These are phyloP conservation scores for Lactarius quietus DNA, from an alignment of 768 basidiomycete genomes.

Conservation along the genomic window DNA sequence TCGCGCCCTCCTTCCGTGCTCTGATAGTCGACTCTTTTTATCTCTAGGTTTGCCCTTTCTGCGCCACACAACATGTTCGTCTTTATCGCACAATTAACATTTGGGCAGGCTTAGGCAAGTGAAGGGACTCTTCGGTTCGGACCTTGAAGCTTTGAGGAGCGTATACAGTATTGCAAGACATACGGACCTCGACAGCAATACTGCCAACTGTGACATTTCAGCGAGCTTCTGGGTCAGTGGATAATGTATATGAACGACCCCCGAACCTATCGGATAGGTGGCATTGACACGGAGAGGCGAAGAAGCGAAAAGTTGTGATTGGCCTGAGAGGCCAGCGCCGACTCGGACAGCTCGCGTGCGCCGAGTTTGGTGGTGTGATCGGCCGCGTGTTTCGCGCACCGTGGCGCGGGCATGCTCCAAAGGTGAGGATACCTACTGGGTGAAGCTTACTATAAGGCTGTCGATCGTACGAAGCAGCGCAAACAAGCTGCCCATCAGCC, in stretches of 20 bases:
- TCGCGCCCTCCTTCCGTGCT: too few relatives aligned
- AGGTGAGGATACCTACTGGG: background rate
- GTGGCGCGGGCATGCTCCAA: background rate
- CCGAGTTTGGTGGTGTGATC: background rate
- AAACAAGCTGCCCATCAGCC: background rate
- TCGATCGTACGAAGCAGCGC: background rate
- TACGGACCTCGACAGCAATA: too few relatives aligned
- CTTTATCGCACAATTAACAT: too few relatives aligned
- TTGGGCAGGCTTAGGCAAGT: too few relatives aligned
- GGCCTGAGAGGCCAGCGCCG: background rate
- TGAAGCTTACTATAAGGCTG: background rate
- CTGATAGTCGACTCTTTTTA: too few relatives aligned
- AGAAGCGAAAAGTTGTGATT: background rate
- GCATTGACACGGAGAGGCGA: background rate
- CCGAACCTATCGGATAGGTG: background rate
- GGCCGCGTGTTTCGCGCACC: background rate
- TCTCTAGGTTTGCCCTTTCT: too few relatives aligned
- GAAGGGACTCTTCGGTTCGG: background rate
- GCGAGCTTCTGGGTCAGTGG: background rate
- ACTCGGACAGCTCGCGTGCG: background rate
- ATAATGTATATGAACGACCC: background rate
- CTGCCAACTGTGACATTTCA: too few relatives aligned
- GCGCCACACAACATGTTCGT: too few relatives aligned
- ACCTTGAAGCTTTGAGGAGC: background rate
- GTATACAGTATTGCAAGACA: background rate